Evolutionary conservation across 1,139 yeast species (phyloP), one percentile per base, ranked within the genome.

Genomic region (Meyerozyma elateridarum): DNA sequence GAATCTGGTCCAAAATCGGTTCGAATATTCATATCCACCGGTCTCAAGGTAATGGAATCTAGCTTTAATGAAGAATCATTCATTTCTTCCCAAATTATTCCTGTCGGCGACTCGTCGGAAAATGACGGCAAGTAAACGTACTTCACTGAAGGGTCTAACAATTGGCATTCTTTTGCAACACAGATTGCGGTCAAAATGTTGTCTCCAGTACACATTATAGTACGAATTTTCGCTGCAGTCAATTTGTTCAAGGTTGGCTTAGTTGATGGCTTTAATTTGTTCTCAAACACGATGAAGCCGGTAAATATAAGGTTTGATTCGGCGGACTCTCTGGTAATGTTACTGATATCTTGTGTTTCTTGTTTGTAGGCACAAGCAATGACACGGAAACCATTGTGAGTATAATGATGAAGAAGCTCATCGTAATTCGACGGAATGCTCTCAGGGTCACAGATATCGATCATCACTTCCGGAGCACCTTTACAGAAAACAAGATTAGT

Each of bases 401-500:
- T 91, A 52, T 91, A 93, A 37, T 79, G 71, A 47, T 85, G 82
- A 25, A 93, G 65, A 15, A 84, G 53, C 26, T 82, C 84, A 16
- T 82, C 82, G 52, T 75, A 93, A 49, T 88, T 75, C 1, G 56
- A 52, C 0, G 99, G 98, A 28, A 93, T 57, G 0, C 89, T 63
- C 14, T 73, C 76, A 2, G 78, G 74, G 12, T 63, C 61, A 58
- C 98, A 91, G 25, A 91, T 76, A 18, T 79, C 83, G 22, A 71
- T 64, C 72, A 91, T 85, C n/a, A 89, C 85, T 54, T 91, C 99
- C 0, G 99, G 99, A 0, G 99, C 98, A 32, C 99, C 99, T 52
- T 91, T 91, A 9, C 93, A 84, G 51, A 75, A 82, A 0, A 85
- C 75, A 39, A 58, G 60, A 33, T 58, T 52, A 18, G 56, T 56